Conservation (phyloP, 768 basidiomycete genomes). For the Mycena sanguinolenta region DNA sequence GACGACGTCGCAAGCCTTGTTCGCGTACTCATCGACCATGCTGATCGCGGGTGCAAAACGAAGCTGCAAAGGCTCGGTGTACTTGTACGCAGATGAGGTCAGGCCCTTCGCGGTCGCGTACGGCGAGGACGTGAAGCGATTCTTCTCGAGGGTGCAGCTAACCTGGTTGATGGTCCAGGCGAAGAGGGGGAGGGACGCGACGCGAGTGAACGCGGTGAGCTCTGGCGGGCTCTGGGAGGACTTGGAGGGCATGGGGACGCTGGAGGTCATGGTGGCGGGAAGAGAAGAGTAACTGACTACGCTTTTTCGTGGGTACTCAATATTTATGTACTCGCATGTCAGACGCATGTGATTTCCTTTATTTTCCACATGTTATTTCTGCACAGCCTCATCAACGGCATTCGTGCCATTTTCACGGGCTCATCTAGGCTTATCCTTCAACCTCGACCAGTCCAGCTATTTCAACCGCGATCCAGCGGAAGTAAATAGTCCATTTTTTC, state of each 20-base stretch:
- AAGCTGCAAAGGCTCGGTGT: constrained; percentile 75
- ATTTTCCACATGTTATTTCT: neutral
- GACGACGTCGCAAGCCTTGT: constrained; percentile 82
- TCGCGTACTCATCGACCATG: constrained; percentile 68
- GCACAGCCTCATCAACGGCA: constrained; percentile 1
- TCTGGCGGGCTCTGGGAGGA: constrained; percentile 54
- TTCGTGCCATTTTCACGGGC: neutral
- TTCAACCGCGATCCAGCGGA: too few relatives aligned
- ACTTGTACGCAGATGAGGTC: constrained; percentile 69
- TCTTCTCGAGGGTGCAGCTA: constrained; percentile 69
- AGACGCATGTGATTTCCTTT: constrained; percentile 20
- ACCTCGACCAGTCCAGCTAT: too few relatives aligned
- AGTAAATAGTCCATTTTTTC: too few relatives aligned
- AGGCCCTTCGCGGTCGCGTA: constrained; percentile 76
- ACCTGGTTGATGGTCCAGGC: constrained; percentile 73
- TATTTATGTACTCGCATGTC: constrained; percentile 8
- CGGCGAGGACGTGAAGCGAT: constrained; percentile 72
- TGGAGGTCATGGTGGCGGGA: constrained; percentile 33
- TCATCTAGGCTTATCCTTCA: too few relatives aligned
- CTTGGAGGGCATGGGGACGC: constrained; percentile 32
- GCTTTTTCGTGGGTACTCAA: neutral
- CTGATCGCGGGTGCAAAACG: constrained; percentile 76
- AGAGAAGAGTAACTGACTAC: constrained; percentile 11
- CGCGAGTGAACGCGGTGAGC: constrained; percentile 71
- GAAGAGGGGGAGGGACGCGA: constrained; percentile 82